Evolutionary conservation across 2,329 filamentous ascomycete species (phyloP), one percentile per base, ranked within the genome.

Genomic region (Chaetomiaceae sp.): DNA sequence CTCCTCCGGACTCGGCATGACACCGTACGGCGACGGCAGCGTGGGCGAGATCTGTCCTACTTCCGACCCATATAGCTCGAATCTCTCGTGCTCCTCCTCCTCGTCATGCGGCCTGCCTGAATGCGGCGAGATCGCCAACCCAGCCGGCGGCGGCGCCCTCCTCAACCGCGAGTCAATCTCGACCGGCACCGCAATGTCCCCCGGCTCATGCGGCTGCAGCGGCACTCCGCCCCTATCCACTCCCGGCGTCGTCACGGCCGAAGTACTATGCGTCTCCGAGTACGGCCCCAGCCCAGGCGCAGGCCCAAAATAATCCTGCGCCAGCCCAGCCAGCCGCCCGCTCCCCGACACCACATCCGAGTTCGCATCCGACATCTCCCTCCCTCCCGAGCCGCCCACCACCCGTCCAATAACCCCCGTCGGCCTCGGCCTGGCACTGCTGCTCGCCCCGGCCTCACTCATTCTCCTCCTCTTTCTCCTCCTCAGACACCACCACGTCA

Each of bases 101-200:
- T 31, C 43, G 4, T 25, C 44, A 11, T 8, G 42, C 23, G 22
- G n/a, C 27, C 14, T n/a, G 15, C 17, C 36, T 6, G 12, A 17
- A 5, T 3, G 23, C 33, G 20, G 34, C 31, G 43, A n/a, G 17
- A 17, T 31, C 11, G 7, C n/a, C 31, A 43, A 6, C 22, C 23
- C 25, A 14, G 19, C 39, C 8, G 37, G n/a, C 3, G 42, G 43
- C 19, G 19, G 46, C 20, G n/a, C 3, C 43, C 3, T 8, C 23
- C 15, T 23, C 38, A 55, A 4, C 29, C 53, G 34, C 42, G 74
- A 73, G 55, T 75, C 78, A 12, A 84, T 78, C 69, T 84, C 81
- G 3, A 83, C 78, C 4, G 80, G 74, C 19, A 69, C 69, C 0
- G 71, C 65, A 37, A 81, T 79, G 59, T 81, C 77, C 9, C 69